Evolutionary conservation across 1,139 yeast species (phyloP).

Genomic region (Wickerhamiella infanticola): DNA sequence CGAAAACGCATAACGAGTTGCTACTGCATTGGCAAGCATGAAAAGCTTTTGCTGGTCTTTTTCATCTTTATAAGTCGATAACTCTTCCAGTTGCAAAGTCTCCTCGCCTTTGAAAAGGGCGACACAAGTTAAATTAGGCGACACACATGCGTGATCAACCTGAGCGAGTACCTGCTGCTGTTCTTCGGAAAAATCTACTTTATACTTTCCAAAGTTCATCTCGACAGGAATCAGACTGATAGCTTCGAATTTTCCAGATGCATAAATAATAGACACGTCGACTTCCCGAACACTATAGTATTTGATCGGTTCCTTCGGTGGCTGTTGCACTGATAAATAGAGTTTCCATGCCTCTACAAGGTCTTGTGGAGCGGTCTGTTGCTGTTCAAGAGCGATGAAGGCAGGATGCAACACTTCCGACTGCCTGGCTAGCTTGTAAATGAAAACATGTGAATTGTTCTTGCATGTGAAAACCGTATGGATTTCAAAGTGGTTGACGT

Average conservation of each 20-base stretch:
- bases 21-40: constrained; percentile 59
- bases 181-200: constrained; percentile 7
- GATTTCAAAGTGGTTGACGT: not conserved
- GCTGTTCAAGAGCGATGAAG: constrained; percentile 9
- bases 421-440: not conserved
- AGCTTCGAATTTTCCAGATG: constrained; percentile 8
- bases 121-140: constrained; percentile 19
- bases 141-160: constrained; percentile 6
- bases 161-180: constrained; percentile 3
- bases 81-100: constrained; percentile 2
- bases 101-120: constrained; percentile 36
- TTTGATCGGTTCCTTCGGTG: constrained; percentile 4
- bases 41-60: constrained; percentile 50
- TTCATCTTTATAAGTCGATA: not conserved
- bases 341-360: constrained; percentile 9
- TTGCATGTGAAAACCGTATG: not conserved
- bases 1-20: constrained; percentile 29
- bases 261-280: constrained; percentile 4
- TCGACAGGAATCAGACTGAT: constrained; percentile 7
- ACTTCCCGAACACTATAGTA: constrained; percentile 4
- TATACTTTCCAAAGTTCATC: constrained; percentile 6
- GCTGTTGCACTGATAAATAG: not conserved
- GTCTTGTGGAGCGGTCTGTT: constrained; percentile 9
- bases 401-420: constrained; percentile 10
- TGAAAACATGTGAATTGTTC: not conserved